Conservation (phyloP, 192 early-diverging fungal species). For the Chytriomyces sp. region DNA sequence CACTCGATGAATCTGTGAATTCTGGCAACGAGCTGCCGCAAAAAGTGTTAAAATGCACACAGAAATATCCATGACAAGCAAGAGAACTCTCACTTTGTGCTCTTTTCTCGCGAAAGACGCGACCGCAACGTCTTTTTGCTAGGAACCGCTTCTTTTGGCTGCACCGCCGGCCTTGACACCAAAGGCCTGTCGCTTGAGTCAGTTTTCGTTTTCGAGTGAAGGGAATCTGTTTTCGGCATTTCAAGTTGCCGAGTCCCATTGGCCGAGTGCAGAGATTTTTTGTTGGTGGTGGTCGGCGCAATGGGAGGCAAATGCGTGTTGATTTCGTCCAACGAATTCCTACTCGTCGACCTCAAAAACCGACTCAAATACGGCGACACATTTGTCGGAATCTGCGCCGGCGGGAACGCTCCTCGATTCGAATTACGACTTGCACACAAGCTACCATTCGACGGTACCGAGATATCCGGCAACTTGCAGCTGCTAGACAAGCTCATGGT, state of each 20-base stretch:
- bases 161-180: not conserved
- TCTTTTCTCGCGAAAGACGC: not conserved
- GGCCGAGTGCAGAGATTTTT: not conserved
- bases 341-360: not conserved
- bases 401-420: not conserved
- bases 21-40: no score
- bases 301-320: not conserved
- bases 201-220: no score
- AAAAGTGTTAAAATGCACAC: no score
- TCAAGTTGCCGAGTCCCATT: not conserved
- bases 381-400: not conserved
- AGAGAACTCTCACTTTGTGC: no score
- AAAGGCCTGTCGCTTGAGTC: not conserved
- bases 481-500: not conserved
- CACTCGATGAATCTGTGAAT: no score
- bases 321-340: conserved; percentile 2
- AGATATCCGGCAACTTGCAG: conserved; percentile 18
- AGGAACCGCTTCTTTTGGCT: not conserved
- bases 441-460: not conserved
- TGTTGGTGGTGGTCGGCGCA: not conserved
- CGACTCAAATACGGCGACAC: conserved; percentile 9
- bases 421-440: conserved; percentile 3
- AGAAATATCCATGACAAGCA: no score
- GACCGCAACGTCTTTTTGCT: not conserved
- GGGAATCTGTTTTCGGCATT: not conserved